Evolutionary conservation across 345 rosid genomes (phyloP).

Genomic region (Lepidium aucheri): DNA sequence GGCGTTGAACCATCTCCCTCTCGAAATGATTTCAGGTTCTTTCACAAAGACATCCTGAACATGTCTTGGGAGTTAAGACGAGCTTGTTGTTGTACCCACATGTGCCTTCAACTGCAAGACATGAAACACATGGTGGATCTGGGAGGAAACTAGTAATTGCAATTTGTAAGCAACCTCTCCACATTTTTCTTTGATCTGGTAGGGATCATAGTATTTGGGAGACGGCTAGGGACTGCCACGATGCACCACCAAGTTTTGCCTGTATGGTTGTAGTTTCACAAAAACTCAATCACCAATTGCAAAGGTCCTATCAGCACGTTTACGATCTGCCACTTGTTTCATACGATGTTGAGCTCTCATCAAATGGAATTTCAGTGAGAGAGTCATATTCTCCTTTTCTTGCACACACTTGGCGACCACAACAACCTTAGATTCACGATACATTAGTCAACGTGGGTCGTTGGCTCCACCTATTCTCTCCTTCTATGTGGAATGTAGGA

Average conservation of each 20-base stretch:
- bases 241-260: not conserved
- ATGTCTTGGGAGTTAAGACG: too few relatives aligned
- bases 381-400: accelerated
- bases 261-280: not conserved
- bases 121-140: not conserved
- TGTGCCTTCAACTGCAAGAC: not conserved
- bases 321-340: not conserved
- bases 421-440: not conserved
- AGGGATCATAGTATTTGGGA: not conserved
- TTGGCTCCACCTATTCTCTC: too few relatives aligned
- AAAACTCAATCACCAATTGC: not conserved
- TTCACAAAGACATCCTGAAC: too few relatives aligned
- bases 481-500: accelerated
- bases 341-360: not conserved
- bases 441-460: too few relatives aligned
- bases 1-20: too few relatives aligned
- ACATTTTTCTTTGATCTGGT: not conserved
- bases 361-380: not conserved
- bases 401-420: not conserved
- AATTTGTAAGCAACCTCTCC: not conserved
- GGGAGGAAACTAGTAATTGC: accelerated
- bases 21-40: too few relatives aligned
- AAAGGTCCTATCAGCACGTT: not conserved
- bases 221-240: not conserved
- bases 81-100: too few relatives aligned